Conservation (phyloP, 371 early-diverging fungal genomes). For the Circinella minor region DNA sequence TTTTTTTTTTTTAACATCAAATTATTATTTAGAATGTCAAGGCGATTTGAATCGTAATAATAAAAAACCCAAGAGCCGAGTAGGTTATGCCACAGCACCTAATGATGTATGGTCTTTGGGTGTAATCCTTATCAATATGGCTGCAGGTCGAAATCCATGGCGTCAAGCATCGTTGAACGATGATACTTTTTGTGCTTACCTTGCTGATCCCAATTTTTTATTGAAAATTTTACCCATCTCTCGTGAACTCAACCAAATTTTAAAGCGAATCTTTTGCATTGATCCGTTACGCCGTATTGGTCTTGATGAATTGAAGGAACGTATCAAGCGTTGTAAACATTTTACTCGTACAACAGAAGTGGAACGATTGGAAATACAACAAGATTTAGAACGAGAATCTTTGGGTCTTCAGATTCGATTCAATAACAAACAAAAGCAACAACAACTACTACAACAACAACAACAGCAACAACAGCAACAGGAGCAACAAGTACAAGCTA, state of each 20-base stretch:
- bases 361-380: slow-evolving; percentile 21
- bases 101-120: slow-evolving; percentile 89
- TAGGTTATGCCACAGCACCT: slow-evolving; percentile 69
- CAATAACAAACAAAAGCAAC: slow-evolving; percentile 12
- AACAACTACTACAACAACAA: not conserved
- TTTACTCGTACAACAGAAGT: slow-evolving; percentile 57
- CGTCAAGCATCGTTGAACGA: slow-evolving; percentile 75
- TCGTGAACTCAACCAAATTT: slow-evolving; percentile 67
- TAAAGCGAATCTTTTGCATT: slow-evolving; percentile 75
- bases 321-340: slow-evolving; percentile 60
- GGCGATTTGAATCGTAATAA: slow-evolving; percentile 56
- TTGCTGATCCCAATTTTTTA: slow-evolving; percentile 65
- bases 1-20: not conserved
- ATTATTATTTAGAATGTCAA: slow-evolving; percentile 66
- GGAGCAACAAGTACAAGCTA: not conserved
- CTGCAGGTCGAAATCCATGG: slow-evolving; percentile 84
- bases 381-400: slow-evolving; percentile 6
- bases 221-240: slow-evolving; percentile 74
- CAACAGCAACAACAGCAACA: not conserved
- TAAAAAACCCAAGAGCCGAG: slow-evolving; percentile 14
- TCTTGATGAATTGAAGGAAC: slow-evolving; percentile 62
- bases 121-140: slow-evolving; percentile 79
- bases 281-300: slow-evolving; percentile 74
- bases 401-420: slow-evolving; percentile 7
- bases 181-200: slow-evolving; percentile 72